These are phyloP conservation scores for Perkinsus olseni DNA, from an alignment of 169 alveolate genomes.

Conservation along the genomic window DNA sequence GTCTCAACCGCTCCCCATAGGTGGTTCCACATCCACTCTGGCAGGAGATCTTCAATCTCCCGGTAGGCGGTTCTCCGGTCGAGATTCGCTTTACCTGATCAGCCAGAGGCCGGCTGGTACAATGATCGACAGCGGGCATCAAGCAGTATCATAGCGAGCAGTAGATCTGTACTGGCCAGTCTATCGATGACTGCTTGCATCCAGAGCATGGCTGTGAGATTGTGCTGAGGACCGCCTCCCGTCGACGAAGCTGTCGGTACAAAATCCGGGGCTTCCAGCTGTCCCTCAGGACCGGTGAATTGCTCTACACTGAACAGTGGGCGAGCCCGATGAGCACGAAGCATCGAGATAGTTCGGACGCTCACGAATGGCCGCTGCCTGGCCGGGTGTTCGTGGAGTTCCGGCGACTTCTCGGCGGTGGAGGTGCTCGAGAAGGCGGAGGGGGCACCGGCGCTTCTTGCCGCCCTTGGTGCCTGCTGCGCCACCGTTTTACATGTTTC, in stretches of 20 bases:
- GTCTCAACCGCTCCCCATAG: not conserved
- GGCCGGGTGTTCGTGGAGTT: not conserved
- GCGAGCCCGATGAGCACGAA: no score
- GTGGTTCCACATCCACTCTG: not conserved
- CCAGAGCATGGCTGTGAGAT: not conserved
- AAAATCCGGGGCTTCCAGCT: no score
- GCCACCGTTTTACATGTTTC: not conserved
- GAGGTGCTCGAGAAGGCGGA: not conserved
- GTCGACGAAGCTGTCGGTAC: no score
- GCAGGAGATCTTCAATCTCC: not conserved
- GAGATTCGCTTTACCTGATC: not conserved
- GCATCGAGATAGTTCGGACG: no score
- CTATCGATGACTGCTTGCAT: not conserved
- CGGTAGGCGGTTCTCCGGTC: not conserved
- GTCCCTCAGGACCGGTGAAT: no score
- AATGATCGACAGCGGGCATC: no score
- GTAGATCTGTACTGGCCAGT: not conserved
- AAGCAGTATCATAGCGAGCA: not conserved
- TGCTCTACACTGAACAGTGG: no score
- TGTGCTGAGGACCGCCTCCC: not conserved
- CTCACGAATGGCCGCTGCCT: no score
- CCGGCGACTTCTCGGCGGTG: not conserved
- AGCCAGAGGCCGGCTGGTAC: not conserved
- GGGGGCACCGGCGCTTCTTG: not conserved
- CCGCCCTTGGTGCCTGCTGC: not conserved